These are phyloP conservation scores for Solanum arcanum DNA, from an alignment of 257 asterid species.

Conservation along the genomic window DNA sequence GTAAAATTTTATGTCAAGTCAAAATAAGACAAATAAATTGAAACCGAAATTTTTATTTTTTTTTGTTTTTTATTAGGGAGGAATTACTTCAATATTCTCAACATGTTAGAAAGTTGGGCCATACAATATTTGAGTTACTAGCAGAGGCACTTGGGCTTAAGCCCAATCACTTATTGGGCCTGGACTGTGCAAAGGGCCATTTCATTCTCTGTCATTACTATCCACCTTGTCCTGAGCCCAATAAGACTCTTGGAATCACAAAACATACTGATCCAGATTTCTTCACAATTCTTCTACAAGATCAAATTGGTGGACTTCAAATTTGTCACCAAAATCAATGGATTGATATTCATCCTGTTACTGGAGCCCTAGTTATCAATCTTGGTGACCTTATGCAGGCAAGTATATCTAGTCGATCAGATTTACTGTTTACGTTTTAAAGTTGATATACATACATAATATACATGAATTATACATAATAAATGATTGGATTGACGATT, in stretches of 20 bases:
- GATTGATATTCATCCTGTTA: constrained; percentile 2
- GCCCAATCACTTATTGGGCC: constrained; percentile 1
- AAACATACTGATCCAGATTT: constrained; percentile 7
- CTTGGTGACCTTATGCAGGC: constrained; percentile 10
- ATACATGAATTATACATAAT: neutral
- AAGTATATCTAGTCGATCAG: neutral
- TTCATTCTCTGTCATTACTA: neutral
- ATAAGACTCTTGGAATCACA: neutral
- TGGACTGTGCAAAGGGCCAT: constrained; percentile 11
- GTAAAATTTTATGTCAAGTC: neutral
- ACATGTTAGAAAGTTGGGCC: neutral
- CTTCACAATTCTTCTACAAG: constrained; percentile 11
- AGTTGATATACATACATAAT: neutral
- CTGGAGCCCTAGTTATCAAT: constrained; percentile 6
- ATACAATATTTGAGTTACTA: neutral
- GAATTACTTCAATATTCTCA: neutral
- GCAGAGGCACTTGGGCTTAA: constrained; percentile 7
- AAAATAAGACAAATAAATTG: too few relatives aligned
- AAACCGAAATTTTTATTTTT: neutral
- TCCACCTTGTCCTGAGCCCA: constrained; percentile 13
- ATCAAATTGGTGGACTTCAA: constrained; percentile 13
- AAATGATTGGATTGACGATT: neutral
- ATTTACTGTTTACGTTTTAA: neutral
- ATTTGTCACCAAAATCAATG: constrained; percentile 2
- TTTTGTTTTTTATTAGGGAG: neutral